These are phyloP conservation scores for Monilinia polystroma DNA, from an alignment of 2,329 filamentous ascomycete genomes.

Conservation along the genomic window DNA sequence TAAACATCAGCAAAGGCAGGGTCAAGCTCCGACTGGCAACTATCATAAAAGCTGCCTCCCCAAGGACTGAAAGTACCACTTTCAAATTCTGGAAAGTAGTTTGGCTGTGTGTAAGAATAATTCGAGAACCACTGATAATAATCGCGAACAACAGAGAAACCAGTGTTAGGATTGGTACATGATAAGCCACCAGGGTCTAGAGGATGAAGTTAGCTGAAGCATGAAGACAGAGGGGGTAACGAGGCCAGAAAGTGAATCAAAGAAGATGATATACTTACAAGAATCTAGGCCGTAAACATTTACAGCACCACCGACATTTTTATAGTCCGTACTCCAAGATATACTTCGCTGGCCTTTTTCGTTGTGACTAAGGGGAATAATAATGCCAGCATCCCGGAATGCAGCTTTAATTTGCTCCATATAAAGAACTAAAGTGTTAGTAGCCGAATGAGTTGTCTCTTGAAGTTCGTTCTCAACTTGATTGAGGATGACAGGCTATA, in stretches of 20 bases:
- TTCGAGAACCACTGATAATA: slow-evolving; percentile 59
- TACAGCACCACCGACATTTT: slow-evolving; percentile 55
- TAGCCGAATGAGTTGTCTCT: slow-evolving; percentile 45
- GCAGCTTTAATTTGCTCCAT: slow-evolving; percentile 52
- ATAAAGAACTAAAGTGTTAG: slow-evolving; percentile 50
- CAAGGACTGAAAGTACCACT: slow-evolving; percentile 55
- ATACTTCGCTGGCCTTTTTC: slow-evolving; percentile 50
- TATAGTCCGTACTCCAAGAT: slow-evolving; percentile 56
- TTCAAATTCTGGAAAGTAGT: slow-evolving; percentile 54
- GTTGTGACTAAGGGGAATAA: slow-evolving; percentile 51
- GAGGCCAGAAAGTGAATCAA: background rate
- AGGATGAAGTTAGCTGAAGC: background rate
- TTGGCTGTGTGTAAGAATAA: slow-evolving; percentile 54
- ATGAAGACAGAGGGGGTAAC: background rate
- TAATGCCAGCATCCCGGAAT: slow-evolving; percentile 48
- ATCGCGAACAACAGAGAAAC: slow-evolving; percentile 51
- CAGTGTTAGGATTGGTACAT: slow-evolving; percentile 50
- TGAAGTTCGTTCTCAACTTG: slow-evolving; percentile 56
- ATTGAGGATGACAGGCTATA: slow-evolving; percentile 49
- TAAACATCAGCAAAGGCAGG: slow-evolving; percentile 54
- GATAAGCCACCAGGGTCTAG: slow-evolving; percentile 47
- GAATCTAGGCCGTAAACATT: slow-evolving; percentile 50
- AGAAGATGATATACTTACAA: slow-evolving; percentile 29
- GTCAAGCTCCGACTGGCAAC: slow-evolving; percentile 48
- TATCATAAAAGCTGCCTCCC: slow-evolving; percentile 52